Evolutionary conservation across 257 asterid species (phyloP), one percentile per base, ranked within the genome.

Genomic region (Solanum virginianum): DNA sequence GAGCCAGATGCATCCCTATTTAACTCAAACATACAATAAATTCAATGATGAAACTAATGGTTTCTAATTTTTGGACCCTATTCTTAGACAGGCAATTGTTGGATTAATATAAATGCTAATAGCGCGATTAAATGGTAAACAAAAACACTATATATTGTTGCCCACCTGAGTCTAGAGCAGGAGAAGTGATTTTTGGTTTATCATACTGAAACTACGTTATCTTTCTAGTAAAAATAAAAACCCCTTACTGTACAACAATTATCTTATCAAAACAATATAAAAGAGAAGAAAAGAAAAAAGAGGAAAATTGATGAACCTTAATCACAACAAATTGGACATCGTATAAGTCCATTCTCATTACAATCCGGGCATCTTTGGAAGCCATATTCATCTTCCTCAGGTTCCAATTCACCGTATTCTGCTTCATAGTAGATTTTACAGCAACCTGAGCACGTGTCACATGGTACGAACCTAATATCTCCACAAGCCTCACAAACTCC

Each of bases 391-490:
- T 45, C 32, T 26, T 59, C 84, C 4, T 41, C 87, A 7, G 85
- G 93, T 1, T 47, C 59, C 57, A 74, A 47, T 45, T 87, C 90
- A 0, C 88, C 91, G 2, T 68, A 83, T 4, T 91, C 97, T 3
- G 85, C 91, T 10, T 90, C 98, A 65, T 84, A 87, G 68, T 91
- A 95, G 18, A 97, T 86, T 70, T 95, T 97, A 86, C 99, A 97
- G 80, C 99, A 95, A 39, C 99, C 99, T 0, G 93, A 94, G 86
- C 99, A 97, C 0, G 94, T 93, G 87, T 92, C 97, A 85, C 99
- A 97, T 0, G 98, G 98, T 22, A 95, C 86, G 43, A 97, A 97
- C 84, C 98, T 90, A 13, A 94, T 88, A 69, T 95, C 98, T 0
- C 98, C 99, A 83, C 99, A 97, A 0, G 93, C 97, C 51, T 94